Evolutionary conservation across 2,329 filamentous ascomycete species (phyloP).

Genomic region (Penicillium psychrosexuale): DNA sequence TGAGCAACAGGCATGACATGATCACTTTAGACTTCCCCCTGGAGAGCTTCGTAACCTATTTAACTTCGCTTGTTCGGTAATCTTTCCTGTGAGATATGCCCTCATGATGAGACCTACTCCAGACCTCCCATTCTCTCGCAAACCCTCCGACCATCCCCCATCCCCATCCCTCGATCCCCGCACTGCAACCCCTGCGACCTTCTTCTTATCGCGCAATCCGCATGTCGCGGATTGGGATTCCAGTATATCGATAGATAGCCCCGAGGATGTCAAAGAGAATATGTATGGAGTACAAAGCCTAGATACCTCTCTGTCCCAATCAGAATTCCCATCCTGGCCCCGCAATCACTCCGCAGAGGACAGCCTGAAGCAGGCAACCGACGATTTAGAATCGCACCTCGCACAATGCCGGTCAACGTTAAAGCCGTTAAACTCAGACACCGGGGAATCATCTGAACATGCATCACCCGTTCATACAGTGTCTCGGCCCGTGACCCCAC

Average conservation of each 20-base stretch:
- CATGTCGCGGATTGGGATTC: slow-evolving; percentile 43
- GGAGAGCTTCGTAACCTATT: neutral
- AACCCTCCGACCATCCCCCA: slow-evolving; percentile 29
- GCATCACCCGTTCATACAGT: slow-evolving; percentile 22
- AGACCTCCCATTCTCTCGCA: slow-evolving; percentile 37
- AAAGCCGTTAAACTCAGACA: slow-evolving; percentile 23
- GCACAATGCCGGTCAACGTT: slow-evolving; percentile 34
- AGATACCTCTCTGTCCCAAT: slow-evolving; percentile 50
- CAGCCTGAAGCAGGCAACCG: slow-evolving; percentile 9
- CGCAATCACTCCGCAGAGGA: slow-evolving; percentile 14
- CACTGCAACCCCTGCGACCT: slow-evolving; percentile 51
- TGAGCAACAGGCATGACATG: slow-evolving; percentile 6
- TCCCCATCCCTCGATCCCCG: slow-evolving; percentile 37
- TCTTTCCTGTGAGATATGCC: slow-evolving; percentile 2
- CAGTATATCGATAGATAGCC: slow-evolving; percentile 29
- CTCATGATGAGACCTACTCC: slow-evolving; percentile 40
- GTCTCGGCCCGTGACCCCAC: slow-evolving; percentile 48
- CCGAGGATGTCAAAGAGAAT: slow-evolving; percentile 40
- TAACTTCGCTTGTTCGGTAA: neutral
- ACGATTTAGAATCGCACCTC: slow-evolving; percentile 21
- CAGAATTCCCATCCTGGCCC: slow-evolving; percentile 19
- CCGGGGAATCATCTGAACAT: slow-evolving; percentile 17
- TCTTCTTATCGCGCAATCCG: slow-evolving; percentile 57
- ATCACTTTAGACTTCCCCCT: neutral
- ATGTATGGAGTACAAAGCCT: slow-evolving; percentile 59